Evolutionary conservation across 2,329 filamentous ascomycete species (phyloP).

Genomic region (Talaromyces verruculosus): DNA sequence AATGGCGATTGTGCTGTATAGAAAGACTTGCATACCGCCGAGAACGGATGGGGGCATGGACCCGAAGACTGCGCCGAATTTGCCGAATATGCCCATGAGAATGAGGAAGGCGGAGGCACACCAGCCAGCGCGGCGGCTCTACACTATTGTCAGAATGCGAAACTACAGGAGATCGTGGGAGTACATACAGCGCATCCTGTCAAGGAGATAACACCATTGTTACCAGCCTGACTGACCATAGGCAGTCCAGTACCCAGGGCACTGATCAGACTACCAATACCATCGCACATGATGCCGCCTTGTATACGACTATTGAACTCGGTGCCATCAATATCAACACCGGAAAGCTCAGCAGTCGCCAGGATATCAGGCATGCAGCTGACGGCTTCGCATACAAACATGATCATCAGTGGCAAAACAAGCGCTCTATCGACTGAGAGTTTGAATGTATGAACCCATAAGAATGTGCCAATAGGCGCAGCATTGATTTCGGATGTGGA

Average conservation of each 20-base stretch:
- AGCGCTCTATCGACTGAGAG: conserved; percentile 16
- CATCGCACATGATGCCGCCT: conserved; percentile 60
- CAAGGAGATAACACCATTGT: conserved; percentile 80
- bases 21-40: conserved; percentile 75
- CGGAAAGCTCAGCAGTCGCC: conserved; percentile 18
- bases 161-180: not conserved
- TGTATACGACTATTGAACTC: conserved; percentile 21
- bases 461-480: conserved; percentile 69
- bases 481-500: conserved; percentile 68
- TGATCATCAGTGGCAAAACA: conserved; percentile 66
- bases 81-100: conserved; percentile 78
- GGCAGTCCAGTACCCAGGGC: conserved; percentile 77
- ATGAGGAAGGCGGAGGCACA: conserved; percentile 74
- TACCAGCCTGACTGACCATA: conserved; percentile 78
- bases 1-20: conserved; percentile 74
- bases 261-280: conserved; percentile 71
- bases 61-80: conserved; percentile 77
- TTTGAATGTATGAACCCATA: conserved; percentile 31
- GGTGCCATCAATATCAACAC: conserved; percentile 19
- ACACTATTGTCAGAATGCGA: conserved; percentile 10
- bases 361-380: conserved; percentile 65
- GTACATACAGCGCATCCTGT: conserved; percentile 65
- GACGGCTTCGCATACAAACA: conserved; percentile 72
- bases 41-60: conserved; percentile 68
- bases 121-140: conserved; percentile 75